phyloP scores from a whole-genome alignment of 192 early-diverging fungal genomes.

The Jimgerdemannia lactiflua region DNA sequence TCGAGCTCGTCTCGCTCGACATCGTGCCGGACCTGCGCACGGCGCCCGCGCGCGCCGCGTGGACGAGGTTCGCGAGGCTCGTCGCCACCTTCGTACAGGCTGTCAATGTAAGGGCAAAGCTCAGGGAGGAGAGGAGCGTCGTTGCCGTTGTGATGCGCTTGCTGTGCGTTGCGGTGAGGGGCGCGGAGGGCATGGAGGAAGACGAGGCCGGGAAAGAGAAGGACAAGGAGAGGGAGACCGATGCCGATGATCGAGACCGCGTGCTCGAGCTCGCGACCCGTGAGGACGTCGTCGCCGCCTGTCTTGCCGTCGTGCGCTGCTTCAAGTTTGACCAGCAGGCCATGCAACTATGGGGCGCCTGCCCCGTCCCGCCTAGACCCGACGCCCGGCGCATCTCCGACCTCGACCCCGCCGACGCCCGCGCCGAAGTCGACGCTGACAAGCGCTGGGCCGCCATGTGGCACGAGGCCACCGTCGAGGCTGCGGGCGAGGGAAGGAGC shows the following conservation, averaged over 20 bases:
- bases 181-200: background rate
- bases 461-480: background rate
- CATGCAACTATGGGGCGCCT: background rate
- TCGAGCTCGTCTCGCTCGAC: background rate
- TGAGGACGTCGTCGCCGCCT: background rate
- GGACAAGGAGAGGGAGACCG: background rate
- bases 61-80: background rate
- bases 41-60: background rate
- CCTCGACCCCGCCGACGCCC: no score
- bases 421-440: background rate
- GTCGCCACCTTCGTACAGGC: background rate
- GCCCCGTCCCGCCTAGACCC: background rate
- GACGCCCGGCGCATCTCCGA: no score
- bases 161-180: background rate
- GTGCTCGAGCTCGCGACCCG: background rate
- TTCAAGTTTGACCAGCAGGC: background rate
- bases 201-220: background rate
- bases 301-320: background rate
- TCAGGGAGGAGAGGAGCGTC: background rate
- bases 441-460: background rate
- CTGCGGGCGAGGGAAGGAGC: background rate
- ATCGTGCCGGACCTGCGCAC: background rate
- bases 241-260: background rate
- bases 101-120: background rate
- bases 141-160: background rate